Conservation (phyloP, 2,329 filamentous ascomycete genomes). For the Penicillium sp. region DNA sequence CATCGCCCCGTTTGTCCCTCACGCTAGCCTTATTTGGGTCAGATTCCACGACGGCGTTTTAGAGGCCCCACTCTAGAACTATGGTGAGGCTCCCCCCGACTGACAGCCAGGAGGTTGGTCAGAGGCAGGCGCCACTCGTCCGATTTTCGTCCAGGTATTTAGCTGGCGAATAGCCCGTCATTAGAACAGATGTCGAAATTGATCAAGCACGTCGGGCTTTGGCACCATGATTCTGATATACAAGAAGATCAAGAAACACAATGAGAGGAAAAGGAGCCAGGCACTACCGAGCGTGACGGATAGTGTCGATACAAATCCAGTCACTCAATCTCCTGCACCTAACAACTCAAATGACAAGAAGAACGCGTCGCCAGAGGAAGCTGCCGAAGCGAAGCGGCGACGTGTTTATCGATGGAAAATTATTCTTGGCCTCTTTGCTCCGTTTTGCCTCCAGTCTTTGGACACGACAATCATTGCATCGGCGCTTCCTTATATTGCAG, state of each 20-base stretch:
- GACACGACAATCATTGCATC: conserved; percentile 68
- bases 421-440: conserved; percentile 61
- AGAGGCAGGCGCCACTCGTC: neutral
- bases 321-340: neutral
- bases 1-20: neutral
- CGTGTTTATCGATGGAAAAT: conserved; percentile 62
- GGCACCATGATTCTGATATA: conserved; percentile 16
- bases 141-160: neutral
- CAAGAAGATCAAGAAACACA: conserved; percentile 19
- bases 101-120: neutral
- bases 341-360: neutral
- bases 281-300: neutral
- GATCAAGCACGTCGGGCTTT: neutral
- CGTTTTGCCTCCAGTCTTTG: conserved; percentile 64
- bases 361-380: conserved; percentile 9
- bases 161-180: neutral
- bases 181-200: neutral
- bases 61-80: neutral
- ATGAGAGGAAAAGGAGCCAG: conserved; percentile 9
- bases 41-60: conserved; percentile 14
- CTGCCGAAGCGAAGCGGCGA: conserved; percentile 7
- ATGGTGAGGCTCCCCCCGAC: neutral
- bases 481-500: conserved; percentile 64
- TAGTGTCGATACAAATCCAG: neutral
- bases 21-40: conserved; percentile 7